Base-by-base conservation (phyloP, 805 yeast genomes). In the Cyberlindnera subsufficiens region DNA sequence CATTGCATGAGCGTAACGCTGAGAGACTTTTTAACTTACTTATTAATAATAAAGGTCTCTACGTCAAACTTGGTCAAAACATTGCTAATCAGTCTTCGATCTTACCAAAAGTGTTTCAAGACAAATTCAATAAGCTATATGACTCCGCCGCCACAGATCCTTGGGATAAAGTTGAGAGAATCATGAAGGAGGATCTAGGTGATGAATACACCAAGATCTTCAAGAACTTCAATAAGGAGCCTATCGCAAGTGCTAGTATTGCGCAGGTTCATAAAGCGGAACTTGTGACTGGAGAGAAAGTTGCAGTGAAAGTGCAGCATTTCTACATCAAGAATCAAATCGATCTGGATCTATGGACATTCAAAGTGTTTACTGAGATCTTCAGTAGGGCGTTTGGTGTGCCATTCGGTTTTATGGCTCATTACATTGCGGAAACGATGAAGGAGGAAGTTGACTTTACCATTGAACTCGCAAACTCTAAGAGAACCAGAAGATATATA, bases 31-130 rank as follows among this genome's bases (percentile, higher is more conserved):
- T 67, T 50, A 54, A 71, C 35, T 56, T 79, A 40, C 55, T 78
- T 43, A 56, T 59, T 31, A 54, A 54, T 11, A 78, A 78, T 54
- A 74, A 72, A 49, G 84, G 85, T 2, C 67, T 86, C 16, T 86
- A 82, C 56, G 80, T 86, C 58, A 85, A 85, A 58, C 61, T 82
- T 51, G 95, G 93, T 19, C 93, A 85, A 67, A 81, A 86, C 40
- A 71, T 85, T 37, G 91, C 93, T 3, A 78, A 84, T 54, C 93
- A 86, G 58, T 80, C 87, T 1, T 63, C 72, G 22, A 67, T 82
- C 53, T 75, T 85, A 49, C 95, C 95, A 3, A 60, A 66, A 30
- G 82, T 78, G 17, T 83, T 67, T 60, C 86, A 79, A 50, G 71
- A 66, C 33, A 71, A 74, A 52, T 80, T 85, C 55, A 65, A 70